Conservation (phyloP, 805 yeast species). For the Monosporozyma siamensis region DNA sequence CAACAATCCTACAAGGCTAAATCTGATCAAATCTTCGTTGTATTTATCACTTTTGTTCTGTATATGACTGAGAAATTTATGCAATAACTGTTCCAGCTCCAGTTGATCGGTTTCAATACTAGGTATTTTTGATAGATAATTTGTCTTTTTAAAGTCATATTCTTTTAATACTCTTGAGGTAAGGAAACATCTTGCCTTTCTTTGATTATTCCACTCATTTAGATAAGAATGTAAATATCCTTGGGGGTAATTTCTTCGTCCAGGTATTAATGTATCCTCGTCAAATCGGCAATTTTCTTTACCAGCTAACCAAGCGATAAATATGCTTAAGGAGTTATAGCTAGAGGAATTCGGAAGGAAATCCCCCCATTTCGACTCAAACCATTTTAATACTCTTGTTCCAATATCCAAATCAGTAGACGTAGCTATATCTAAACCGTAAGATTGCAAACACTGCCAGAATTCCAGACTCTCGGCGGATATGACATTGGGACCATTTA, state of each 20-base stretch:
- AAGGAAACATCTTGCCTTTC: not conserved
- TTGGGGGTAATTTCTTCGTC: not conserved
- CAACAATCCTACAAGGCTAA: not conserved
- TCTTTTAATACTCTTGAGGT: not conserved
- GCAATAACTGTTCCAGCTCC: not conserved
- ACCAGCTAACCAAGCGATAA: constrained; percentile 39
- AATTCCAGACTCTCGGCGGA: constrained; percentile 41
- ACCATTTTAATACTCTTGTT: constrained; percentile 42
- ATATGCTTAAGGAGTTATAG: constrained; percentile 23
- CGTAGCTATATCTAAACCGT: constrained; percentile 31
- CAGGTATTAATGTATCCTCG: not conserved
- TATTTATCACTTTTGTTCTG: not conserved
- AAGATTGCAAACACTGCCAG: constrained; percentile 40
- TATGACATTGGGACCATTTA: constrained; percentile 49
- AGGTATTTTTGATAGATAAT: not conserved
- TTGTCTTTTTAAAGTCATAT: not conserved
- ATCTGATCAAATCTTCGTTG: not conserved
- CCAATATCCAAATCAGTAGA: constrained; percentile 23
- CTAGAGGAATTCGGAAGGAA: constrained; percentile 8
- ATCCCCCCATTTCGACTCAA: constrained; percentile 38
- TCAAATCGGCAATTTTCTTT: constrained; percentile 1
- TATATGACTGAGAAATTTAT: not conserved
- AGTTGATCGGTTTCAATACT: not conserved
- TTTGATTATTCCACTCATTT: not conserved
- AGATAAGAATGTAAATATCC: not conserved